Evolutionary conservation across 371 early-diverging fungal species (phyloP).

Genomic region (Apophysomyces elegans): DNA sequence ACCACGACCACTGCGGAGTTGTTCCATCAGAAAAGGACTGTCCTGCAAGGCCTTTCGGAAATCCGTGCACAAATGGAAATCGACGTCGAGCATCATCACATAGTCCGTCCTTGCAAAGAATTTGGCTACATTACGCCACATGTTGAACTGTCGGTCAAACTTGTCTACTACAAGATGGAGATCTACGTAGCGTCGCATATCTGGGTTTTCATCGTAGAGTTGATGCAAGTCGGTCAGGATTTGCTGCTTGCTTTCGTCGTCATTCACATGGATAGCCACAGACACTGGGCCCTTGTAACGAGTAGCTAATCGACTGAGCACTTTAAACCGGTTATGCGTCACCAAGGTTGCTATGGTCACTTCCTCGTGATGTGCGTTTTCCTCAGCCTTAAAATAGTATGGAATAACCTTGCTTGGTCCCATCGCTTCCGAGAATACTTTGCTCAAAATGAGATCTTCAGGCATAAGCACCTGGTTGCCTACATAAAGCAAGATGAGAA

Average conservation of each 20-base stretch:
- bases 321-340: conserved; percentile 56
- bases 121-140: conserved; percentile 71
- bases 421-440: conserved; percentile 63
- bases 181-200: conserved; percentile 60
- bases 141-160: conserved; percentile 66
- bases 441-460: conserved; percentile 57
- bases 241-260: conserved; percentile 52
- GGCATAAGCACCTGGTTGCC: conserved; percentile 24
- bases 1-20: conserved; percentile 47
- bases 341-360: conserved; percentile 63
- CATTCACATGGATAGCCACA: conserved; percentile 67
- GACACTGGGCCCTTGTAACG: conserved; percentile 64
- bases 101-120: conserved; percentile 64
- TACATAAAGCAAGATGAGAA: neutral
- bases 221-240: conserved; percentile 52
- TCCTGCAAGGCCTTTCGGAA: conserved; percentile 49
- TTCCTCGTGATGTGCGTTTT: conserved; percentile 51
- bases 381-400: conserved; percentile 57
- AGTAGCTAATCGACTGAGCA: conserved; percentile 53
- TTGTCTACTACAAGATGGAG: conserved; percentile 63
- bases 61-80: conserved; percentile 65
- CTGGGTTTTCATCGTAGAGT: conserved; percentile 52
- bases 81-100: conserved; percentile 65
- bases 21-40: conserved; percentile 45
- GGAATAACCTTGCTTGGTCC: conserved; percentile 65